Evolutionary conservation across 306 rosid genomes (phyloP).

Genomic region (Vicia sativa): DNA sequence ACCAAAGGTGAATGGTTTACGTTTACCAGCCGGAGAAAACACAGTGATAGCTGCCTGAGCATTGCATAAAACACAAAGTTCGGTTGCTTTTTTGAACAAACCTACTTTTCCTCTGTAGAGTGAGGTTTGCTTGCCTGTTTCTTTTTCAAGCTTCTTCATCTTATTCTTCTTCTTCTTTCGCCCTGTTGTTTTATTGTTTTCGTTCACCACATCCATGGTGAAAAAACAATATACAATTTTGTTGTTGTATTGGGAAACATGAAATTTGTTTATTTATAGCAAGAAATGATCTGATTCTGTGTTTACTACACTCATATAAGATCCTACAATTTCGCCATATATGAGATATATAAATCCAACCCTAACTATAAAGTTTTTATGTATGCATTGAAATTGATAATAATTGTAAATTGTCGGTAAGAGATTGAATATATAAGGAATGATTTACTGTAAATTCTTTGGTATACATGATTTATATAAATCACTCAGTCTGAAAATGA

Average conservation of each 20-base stretch:
- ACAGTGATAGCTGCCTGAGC: constrained; percentile 46
- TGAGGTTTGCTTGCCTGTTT: constrained; percentile 47
- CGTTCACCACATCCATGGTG: constrained; percentile 23
- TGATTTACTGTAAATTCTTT: too few relatives aligned
- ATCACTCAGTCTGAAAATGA: too few relatives aligned
- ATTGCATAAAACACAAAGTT: constrained; percentile 55
- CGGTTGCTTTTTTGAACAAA: constrained; percentile 57
- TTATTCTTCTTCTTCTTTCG: constrained; percentile 50
- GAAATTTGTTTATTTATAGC: constrained; percentile 17
- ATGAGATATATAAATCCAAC: not conserved
- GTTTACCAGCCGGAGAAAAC: constrained; percentile 51
- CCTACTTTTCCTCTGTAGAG: constrained; percentile 60
- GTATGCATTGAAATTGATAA: too few relatives aligned
- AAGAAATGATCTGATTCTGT: not conserved
- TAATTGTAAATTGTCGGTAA: too few relatives aligned
- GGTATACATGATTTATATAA: too few relatives aligned
- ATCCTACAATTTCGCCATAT: constrained; percentile 21
- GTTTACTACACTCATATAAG: not conserved
- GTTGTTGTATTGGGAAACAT: not conserved
- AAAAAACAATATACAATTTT: not conserved
- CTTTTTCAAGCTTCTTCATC: constrained; percentile 48
- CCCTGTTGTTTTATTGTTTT: constrained; percentile 39
- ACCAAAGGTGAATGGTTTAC: constrained; percentile 49
- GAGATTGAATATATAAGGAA: too few relatives aligned
- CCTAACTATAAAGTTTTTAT: too few relatives aligned